These are phyloP conservation scores for Spinacia oleracea DNA, from an alignment of 179 eudicot species.

Conservation along the genomic window DNA sequence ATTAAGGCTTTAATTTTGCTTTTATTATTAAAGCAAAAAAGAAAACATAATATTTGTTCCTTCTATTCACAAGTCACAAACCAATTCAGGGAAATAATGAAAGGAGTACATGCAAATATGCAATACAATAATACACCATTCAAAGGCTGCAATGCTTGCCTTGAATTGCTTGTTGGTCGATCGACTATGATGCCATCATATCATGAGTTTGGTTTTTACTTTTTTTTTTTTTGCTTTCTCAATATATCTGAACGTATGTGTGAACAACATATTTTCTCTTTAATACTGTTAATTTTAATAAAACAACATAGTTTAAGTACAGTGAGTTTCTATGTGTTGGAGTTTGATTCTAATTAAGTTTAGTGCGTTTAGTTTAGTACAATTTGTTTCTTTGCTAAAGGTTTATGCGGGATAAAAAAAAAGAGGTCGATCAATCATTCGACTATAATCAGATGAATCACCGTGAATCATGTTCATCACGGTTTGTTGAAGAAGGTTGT, in stretches of 20 bases:
- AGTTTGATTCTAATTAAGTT: no score
- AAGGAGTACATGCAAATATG: slow-evolving; percentile 5
- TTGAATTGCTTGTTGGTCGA: slow-evolving; percentile 15
- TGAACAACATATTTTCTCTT: neutral
- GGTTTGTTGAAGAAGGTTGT: no score
- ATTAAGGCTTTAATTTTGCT: neutral
- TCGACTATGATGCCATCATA: neutral
- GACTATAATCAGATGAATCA: no score
- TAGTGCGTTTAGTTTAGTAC: no score
- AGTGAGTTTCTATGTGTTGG: no score
- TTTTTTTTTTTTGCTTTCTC: neutral
- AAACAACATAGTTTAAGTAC: no score
- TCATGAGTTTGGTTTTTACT: neutral
- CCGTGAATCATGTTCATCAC: no score
- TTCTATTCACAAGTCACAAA: neutral
- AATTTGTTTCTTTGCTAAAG: no score
- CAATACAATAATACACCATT: slow-evolving; percentile 7
- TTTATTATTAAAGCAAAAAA: neutral
- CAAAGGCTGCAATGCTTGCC: slow-evolving; percentile 18
- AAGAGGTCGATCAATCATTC: no score
- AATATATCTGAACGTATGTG: neutral
- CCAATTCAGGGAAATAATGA: neutral
- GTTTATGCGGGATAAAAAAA: no score
- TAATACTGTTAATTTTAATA: no score
- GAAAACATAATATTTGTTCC: neutral